Base-by-base conservation (phyloP, 2,329 filamentous ascomycete genomes). In the Fusarium mexicanum region DNA sequence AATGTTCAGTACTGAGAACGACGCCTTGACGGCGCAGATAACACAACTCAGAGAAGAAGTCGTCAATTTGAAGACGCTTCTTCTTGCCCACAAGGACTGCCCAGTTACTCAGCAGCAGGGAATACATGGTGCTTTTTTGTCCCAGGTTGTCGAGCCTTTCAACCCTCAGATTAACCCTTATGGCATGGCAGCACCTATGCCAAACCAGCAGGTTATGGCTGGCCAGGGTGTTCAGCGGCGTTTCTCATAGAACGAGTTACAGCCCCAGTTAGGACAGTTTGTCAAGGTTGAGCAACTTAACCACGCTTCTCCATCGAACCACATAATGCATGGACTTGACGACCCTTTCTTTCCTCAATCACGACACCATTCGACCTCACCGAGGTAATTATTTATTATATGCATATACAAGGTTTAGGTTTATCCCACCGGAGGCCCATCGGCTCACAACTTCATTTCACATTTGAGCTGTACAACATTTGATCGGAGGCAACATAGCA, bases 51-150 rank as follows among this genome's bases (percentile, higher is more conserved):
- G 95, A 35, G 96, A 98, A 80, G 96, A 99, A 80, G 94, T 98
- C 68, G 94, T 98, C 54, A 97, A 96, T 73, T 88, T 99, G 47
- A 98, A 98, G 86, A 98, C 95, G 0, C 86, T 98, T 0, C 87
- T 99, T 6, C 87, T 98, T 29, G 95, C 95, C 1, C 96, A 99
- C 84, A 98, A 98, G 81, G 96, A 98, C 81, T 98, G 96, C 77
- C 94, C 96, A 0, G 93, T 98, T 13, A 95, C 95, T 7, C 94
- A 97, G 81, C 92, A 94, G 51, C 95, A 98, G 82, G 83, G 83
- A 31, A 85, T 96, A 5, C 88, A 90, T 59, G 84, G 85, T 8
- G 85, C 85, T 3, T 90, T 86, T 72, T 87, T 91, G 85, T 87
- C 88, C 51, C 87, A 88, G 74, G 83, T 86, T 20, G 87, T 89